Base-by-base conservation (phyloP, 1,284 basidiomycete genomes). In the Rhodotorula sp. region DNA sequence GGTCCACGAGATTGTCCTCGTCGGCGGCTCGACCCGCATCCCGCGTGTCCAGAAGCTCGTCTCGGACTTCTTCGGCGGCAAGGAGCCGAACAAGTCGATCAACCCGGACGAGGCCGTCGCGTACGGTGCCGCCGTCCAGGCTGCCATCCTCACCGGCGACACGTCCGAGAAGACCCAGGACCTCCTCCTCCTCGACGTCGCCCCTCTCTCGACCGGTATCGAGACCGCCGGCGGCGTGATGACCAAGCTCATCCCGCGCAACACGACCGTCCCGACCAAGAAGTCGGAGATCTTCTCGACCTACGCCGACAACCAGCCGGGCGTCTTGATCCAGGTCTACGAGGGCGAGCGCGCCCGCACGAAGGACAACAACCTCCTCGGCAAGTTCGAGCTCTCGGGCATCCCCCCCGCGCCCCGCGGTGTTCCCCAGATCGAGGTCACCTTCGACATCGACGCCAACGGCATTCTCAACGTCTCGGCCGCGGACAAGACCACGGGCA, bases 101-200 rank as follows among this genome's bases (percentile, higher is more conserved):
- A 99, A 99, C 89, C 96, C 96, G 73, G 95, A 99, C 79, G 96
- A 99, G 85, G 96, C 96, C 71, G 95, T 99, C 76, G 95, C 96
- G 51, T 97, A 97, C 83, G 96, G 96, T 86, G 96, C 95, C 76
- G 94, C 96, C 75, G 95, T 99, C 78, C 96, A 99, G 85, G 95
- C 94, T 71, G 95, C 94, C 79, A 96, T 99, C 78, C 89, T 99
- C 71, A 91, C 94, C 46, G 96, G 96, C 80, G 93, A 97, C 82
- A 96, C 93, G 48, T 96, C 94, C 2, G 94, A 98, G 86, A 96
- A 94, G 86, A 96, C 92, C n/a, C 92, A 94, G 82, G 94, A 96
- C 81, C 86, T 99, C 70, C 88, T 99, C 68, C 88, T 99, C 70
- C 92, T 99, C 81, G 95, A 99, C 82, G 96, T 99, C 69, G 86